phyloP scores from a whole-genome alignment of 2,329 filamentous ascomycete species.

The Clonostachys chloroleuca region DNA sequence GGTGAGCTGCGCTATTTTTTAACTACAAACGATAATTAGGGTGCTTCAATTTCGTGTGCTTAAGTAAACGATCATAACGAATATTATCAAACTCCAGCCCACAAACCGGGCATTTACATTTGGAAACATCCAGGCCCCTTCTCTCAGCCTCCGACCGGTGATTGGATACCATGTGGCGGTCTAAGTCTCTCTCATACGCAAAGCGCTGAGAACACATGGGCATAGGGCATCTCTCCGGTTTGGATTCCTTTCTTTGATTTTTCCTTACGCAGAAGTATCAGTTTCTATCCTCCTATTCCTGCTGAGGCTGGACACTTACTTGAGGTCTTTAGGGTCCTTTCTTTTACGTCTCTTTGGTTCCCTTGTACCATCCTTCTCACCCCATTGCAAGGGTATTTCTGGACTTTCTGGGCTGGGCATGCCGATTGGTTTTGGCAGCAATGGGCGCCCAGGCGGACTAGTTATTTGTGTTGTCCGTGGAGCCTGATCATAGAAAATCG shows the following conservation, averaged over 20 bases:
- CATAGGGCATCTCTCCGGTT: constrained; percentile 1
- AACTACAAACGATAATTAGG: no score
- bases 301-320: neutral
- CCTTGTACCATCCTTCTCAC: neutral
- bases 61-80: neutral
- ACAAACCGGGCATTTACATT: neutral
- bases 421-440: no score
- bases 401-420: neutral
- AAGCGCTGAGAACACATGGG: constrained; percentile 1
- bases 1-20: no score
- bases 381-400: neutral
- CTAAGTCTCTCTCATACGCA: neutral
- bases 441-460: no score
- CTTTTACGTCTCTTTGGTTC: neutral
- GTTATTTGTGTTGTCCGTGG: no score
- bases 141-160: neutral
- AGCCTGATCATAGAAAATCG: neutral
- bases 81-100: neutral
- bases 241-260: neutral
- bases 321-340: neutral
- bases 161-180: neutral
- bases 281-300: neutral
- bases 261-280: neutral
- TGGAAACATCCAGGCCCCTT: neutral
- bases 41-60: neutral